Percentiles rank a stretch among this genome's conserved stretches.
These are phyloP conservation scores for Dillenia turbinata DNA, from an alignment of 164 flowering plant species.

Conservation along the genomic window DNA sequence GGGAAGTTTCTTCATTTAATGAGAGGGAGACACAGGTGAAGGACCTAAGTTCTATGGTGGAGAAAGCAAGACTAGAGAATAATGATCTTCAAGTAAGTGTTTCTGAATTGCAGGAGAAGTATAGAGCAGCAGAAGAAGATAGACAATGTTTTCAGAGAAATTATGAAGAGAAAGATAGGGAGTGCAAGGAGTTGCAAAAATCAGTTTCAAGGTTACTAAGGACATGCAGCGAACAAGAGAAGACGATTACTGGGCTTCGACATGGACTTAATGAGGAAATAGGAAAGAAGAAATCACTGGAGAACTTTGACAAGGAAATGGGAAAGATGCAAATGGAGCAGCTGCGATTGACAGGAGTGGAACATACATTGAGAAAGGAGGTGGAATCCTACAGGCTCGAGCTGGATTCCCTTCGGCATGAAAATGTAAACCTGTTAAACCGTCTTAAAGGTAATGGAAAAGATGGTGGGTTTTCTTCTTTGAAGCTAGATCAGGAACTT, in stretches of 20 bases:
- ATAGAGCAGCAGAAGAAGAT: constrained; percentile 43
- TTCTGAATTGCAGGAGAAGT: constrained; percentile 44
- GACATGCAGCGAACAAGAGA: constrained; percentile 84
- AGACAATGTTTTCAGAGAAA: constrained; percentile 46
- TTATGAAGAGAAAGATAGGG: constrained; percentile 64
- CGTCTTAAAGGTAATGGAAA: constrained; percentile 50
- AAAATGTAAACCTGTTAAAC: constrained; percentile 61
- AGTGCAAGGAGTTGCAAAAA: constrained; percentile 73
- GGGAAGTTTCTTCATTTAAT: constrained; percentile 63
- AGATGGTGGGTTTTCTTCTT: constrained; percentile 34
- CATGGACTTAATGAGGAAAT: constrained; percentile 47
- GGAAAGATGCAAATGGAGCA: constrained; percentile 61
- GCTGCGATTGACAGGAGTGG: constrained; percentile 73
- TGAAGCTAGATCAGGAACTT: constrained; percentile 73
- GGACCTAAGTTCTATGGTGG: constrained; percentile 40
- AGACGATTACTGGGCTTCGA: constrained; percentile 66
- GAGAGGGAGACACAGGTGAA: constrained; percentile 53
- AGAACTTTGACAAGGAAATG: constrained; percentile 34
- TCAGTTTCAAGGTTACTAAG: constrained; percentile 57
- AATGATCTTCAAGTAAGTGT: constrained; percentile 35
- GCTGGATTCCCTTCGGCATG: constrained; percentile 73
- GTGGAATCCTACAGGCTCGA: constrained; percentile 61
- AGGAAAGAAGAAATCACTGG: constrained; percentile 33
- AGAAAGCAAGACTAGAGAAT: constrained; percentile 40
- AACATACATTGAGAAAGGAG: constrained; percentile 73